Evolutionary conservation across 768 basidiomycete genomes (phyloP).

Genomic region (Russula vinacea): DNA sequence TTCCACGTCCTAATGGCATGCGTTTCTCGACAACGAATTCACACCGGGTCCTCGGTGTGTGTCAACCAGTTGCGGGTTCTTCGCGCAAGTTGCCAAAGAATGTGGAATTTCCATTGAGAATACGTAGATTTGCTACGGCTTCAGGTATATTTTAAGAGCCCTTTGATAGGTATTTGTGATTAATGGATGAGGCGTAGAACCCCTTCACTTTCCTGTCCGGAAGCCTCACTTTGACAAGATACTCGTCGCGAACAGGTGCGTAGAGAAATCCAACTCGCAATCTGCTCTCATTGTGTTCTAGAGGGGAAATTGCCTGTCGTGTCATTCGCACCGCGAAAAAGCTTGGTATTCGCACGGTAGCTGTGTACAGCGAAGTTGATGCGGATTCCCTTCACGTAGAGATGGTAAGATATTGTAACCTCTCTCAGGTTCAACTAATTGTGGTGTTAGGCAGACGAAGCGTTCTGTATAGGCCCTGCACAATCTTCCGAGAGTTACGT

Average conservation of each 20-base stretch:
- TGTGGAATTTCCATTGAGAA: neutral
- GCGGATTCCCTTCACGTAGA: slow-evolving; percentile 76
- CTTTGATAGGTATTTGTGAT: neutral
- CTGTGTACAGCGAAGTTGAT: slow-evolving; percentile 89
- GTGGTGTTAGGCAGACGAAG: slow-evolving; percentile 48
- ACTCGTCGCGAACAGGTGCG: slow-evolving; percentile 83
- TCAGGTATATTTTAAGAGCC: slow-evolving; percentile 6
- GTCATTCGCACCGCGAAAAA: slow-evolving; percentile 88
- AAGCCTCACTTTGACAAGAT: slow-evolving; percentile 84
- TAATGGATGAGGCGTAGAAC: slow-evolving; percentile 2
- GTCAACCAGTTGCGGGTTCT: neutral
- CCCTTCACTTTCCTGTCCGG: slow-evolving; percentile 6
- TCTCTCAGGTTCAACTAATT: neutral
- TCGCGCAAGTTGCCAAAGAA: neutral
- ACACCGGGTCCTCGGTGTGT: neutral
- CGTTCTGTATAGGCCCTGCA: slow-evolving; percentile 80
- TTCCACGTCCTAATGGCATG: slow-evolving; percentile 2
- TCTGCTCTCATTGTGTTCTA: slow-evolving; percentile 34
- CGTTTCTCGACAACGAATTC: neutral
- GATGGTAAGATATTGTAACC: slow-evolving; percentile 47
- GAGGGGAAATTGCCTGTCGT: slow-evolving; percentile 94
- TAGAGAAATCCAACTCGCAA: neutral
- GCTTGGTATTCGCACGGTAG: slow-evolving; percentile 87
- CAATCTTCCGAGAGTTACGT: slow-evolving; percentile 88
- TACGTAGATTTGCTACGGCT: slow-evolving; percentile 9